These are phyloP conservation scores for Schizothecium vesticola DNA, from an alignment of 495 filamentous ascomycete species.

Conservation along the genomic window DNA sequence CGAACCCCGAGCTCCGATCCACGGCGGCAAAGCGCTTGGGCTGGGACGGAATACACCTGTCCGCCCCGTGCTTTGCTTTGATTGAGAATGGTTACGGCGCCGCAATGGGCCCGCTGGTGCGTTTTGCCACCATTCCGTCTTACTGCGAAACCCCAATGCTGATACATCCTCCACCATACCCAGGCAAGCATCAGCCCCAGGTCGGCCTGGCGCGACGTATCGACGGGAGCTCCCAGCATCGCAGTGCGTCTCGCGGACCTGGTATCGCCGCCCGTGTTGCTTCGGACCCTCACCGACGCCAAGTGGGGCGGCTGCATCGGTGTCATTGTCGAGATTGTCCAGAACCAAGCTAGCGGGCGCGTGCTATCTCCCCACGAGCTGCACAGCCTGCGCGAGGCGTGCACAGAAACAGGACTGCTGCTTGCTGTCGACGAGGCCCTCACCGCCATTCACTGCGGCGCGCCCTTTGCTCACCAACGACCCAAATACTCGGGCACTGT, in stretches of 20 bases:
- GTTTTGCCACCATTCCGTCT: background rate
- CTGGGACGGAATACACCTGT: background rate
- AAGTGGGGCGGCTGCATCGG: background rate
- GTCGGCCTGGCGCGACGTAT: background rate
- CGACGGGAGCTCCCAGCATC: background rate
- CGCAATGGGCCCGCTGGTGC: background rate
- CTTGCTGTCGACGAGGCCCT: background rate
- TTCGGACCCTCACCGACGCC: background rate
- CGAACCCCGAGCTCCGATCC: background rate
- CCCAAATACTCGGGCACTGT: background rate
- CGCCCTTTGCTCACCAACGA: background rate
- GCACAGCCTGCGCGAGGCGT: background rate
- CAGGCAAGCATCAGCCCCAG: background rate
- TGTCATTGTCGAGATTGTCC: background rate
- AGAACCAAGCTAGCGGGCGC: background rate
- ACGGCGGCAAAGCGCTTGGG: background rate
- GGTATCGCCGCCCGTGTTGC: background rate
- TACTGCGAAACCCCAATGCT: background rate
- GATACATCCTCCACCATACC: background rate
- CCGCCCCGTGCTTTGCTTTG: background rate
- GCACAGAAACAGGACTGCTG: background rate
- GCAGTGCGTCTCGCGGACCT: background rate
- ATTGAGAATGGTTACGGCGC: background rate
- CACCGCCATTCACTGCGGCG: background rate
- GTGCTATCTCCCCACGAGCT: background rate